These are phyloP conservation scores for Sarocladium oryzae DNA, from an alignment of 2,329 filamentous ascomycete species.

Conservation along the genomic window DNA sequence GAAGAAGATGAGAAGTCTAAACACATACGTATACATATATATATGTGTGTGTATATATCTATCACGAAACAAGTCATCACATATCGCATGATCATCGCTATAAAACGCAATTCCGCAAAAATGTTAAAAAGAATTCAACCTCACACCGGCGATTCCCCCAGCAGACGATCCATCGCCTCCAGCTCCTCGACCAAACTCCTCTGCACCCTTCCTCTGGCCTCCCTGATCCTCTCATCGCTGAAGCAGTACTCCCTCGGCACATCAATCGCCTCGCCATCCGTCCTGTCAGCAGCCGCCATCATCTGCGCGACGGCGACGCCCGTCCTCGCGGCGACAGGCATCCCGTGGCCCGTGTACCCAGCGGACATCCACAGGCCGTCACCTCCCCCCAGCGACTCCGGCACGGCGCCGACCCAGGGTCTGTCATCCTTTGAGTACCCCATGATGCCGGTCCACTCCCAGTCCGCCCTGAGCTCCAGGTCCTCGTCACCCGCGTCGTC, in stretches of 20 bases:
- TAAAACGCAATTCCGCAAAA: no score
- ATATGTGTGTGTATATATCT: no score
- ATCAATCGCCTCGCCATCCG: conserved; percentile 34
- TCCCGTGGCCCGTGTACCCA: conserved; percentile 69
- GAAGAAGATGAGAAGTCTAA: no score
- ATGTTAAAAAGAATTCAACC: no score
- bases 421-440: conserved; percentile 61
- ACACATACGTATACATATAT: no score
- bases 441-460: conserved; percentile 78
- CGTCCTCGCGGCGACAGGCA: conserved; percentile 65
- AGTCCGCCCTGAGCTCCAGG: conserved; percentile 44
- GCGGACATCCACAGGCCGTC: conserved; percentile 56
- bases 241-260: conserved; percentile 37
- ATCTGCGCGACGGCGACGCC: conserved; percentile 57
- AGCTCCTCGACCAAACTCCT: conserved; percentile 21
- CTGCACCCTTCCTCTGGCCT: conserved; percentile 10
- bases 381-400: conserved; percentile 40
- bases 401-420: conserved; percentile 68
- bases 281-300: conserved; percentile 41
- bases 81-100: no score
- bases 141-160: no score
- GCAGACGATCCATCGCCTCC: conserved; percentile 10
- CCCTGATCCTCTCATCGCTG: conserved; percentile 25
- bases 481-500: conserved; percentile 29
- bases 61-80: no score